Conservation (phyloP, 2,329 filamentous ascomycete genomes). For the Leptosphaerulina australis region DNA sequence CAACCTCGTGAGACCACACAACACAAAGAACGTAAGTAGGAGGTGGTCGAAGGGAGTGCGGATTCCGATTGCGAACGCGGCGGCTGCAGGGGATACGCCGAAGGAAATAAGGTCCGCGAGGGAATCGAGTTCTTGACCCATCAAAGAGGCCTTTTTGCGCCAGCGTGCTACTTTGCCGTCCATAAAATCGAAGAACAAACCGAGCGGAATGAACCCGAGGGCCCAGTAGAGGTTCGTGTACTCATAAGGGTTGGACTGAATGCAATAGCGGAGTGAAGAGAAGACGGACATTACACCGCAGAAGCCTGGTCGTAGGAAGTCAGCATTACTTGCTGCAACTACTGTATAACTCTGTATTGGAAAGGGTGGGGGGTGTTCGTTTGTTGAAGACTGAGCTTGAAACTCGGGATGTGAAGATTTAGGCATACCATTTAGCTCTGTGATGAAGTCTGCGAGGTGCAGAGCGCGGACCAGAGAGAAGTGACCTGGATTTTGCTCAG, state of each 20-base stretch:
- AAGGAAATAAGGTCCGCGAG: constrained; percentile 96
- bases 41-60: constrained; percentile 84
- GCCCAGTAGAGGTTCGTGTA: constrained; percentile 78
- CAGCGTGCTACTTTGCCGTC: constrained; percentile 96
- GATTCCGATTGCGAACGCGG: constrained; percentile 87
- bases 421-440: constrained; percentile 71
- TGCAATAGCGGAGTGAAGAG: constrained; percentile 90
- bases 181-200: constrained; percentile 95
- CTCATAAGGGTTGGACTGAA: constrained; percentile 68
- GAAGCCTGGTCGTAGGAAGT: constrained; percentile 61
- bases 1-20: constrained; percentile 89
- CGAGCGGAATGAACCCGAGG: constrained; percentile 82
- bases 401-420: neutral
- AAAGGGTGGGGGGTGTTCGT: neutral
- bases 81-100: constrained; percentile 84
- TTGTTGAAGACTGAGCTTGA: neutral
- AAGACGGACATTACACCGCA: constrained; percentile 96
- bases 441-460: constrained; percentile 83
- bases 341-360: neutral
- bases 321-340: neutral
- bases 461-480: constrained; percentile 67
- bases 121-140: constrained; percentile 97
- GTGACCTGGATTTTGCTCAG: constrained; percentile 69
- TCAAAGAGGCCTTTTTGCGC: constrained; percentile 95
- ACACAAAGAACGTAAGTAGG: constrained; percentile 84